A percentile compares a stretch with the other conserved stretches of the same genome.
Evolutionary conservation across 1,284 basidiomycete genomes (phyloP).

Genomic region (Irpex sp.): DNA sequence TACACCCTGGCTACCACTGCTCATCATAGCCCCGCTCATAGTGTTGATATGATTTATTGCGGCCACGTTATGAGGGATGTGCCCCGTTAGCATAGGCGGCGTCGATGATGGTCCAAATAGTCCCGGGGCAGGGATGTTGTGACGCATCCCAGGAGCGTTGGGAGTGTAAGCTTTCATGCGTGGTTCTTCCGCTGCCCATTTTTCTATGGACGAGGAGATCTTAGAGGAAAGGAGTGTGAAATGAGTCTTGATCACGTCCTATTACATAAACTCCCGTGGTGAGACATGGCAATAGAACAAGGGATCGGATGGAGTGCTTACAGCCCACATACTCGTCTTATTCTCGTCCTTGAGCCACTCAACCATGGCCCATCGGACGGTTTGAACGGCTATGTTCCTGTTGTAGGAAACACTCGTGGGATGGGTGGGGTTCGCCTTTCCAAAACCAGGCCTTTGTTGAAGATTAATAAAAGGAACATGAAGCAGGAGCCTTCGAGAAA

Average conservation of each 20-base stretch:
- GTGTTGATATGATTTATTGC: too few relatives aligned
- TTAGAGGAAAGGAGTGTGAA: slow-evolving; percentile 38
- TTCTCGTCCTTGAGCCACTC: slow-evolving; percentile 47
- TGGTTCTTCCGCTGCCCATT: slow-evolving; percentile 34
- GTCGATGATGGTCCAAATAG: background rate
- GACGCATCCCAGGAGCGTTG: background rate
- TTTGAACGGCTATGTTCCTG: slow-evolving; percentile 36
- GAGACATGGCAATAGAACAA: background rate
- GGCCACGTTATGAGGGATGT: too few relatives aligned
- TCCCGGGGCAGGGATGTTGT: background rate
- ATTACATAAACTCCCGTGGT: background rate
- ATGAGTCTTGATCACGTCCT: slow-evolving; percentile 50
- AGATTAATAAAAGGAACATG: too few relatives aligned
- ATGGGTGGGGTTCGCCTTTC: slow-evolving; percentile 34
- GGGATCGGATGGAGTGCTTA: slow-evolving; percentile 20
- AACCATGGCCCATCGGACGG: slow-evolving; percentile 46
- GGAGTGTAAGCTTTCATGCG: slow-evolving; percentile 21
- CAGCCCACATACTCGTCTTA: slow-evolving; percentile 42
- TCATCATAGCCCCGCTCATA: too few relatives aligned
- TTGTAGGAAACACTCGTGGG: slow-evolving; percentile 42
- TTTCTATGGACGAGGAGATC: slow-evolving; percentile 37
- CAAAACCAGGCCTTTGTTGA: slow-evolving; percentile 49
- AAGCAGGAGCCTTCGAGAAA: too few relatives aligned
- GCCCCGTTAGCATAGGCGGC: too few relatives aligned
- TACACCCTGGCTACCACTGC: too few relatives aligned